Base-by-base conservation (phyloP, 257 asterid species). In the Solanum rostratum region DNA sequence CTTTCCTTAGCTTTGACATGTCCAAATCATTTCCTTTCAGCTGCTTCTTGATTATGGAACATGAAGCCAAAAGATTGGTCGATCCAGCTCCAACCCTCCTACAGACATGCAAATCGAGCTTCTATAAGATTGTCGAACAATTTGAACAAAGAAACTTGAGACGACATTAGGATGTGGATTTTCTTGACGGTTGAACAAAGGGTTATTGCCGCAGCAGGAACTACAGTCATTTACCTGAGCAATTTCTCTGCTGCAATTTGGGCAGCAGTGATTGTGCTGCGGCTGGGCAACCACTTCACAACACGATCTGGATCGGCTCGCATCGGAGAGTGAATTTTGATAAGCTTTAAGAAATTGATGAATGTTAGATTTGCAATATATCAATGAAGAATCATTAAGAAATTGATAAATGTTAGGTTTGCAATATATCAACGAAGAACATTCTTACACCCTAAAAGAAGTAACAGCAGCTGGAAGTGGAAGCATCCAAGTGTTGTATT, bases 281-380 rank as follows among this genome's bases (percentile, higher is more conserved):
- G 93, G 88, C 93, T 94, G 3, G 99, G 97, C 7, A 93, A 90
- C 92, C 92, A 95, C 88, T 92, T 92, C 89, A 95, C 92, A 46
- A 84, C 91, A 87, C 97, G 94, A 81, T 91, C 91, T 86, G 95
- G 97, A 91, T 95, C 94, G 11, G 96, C 90, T 59, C 99, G 92
- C 98, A 94, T 94, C 66, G 99, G 99, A 82, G 99, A 95, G 90
- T 94, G 98, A 89, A 95, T 95, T 88, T 92, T 95, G 85, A 95
- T 90, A 86, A 94, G 97, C 98, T 95, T 90, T 14, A 68, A 66
- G 18, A 76, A 2, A 15, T 68, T 33, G 76, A 68, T 8, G 37
- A 68, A 33, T 7, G 76, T 68, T 33, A 68, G 76, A 68, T 68
- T 33, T 37, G 5, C 39, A 33, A 33, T 33, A 33, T 33, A 33